Evolutionary conservation across 257 asterid species (phyloP), one percentile per base, ranked within the genome.

Genomic region (Solanum paucissectum): DNA sequence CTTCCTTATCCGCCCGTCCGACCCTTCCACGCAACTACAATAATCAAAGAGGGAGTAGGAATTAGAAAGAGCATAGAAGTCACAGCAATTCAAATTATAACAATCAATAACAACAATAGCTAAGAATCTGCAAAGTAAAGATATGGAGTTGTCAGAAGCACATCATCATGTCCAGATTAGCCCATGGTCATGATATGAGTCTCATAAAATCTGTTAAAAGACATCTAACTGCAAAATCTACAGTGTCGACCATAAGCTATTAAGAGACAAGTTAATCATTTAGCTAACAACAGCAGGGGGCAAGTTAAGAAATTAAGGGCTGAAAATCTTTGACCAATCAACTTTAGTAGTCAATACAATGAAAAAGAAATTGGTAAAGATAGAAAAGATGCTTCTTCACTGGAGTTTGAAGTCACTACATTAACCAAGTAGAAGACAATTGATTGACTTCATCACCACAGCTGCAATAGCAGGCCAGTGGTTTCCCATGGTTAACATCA

Each of bases 1-100:
- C 99, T 94, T 96, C 99, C 91, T 95, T 96, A 91, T 96, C 98
- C 64, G 99, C 98, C 88, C 98, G 96, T 89, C 99, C 99, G 86
- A 96, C 98, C 89, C 99, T 94, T 89, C 99, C 99, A 73, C 99
- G 99, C 92, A 96, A 91, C 99, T 96, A 91, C 49, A 76, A 87
- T 33, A 86, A 89, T 88, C 85, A 71, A 88, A 93, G 66, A 14
- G 77, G 12, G 66, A 9, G 40, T 27, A 29, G 21, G 71, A 46
- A 11, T 85, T 40, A 81, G 77, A 49, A 49, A 52, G 44, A 49
- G 38, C 32, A 82, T 49, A 36, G 36, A 82, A 82, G 86, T 82
- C 69, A 46, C 85, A 46, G 44, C 69, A 82, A 52, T 5, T 79
- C n/a, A 60, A n/a, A 29, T 49, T 82, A 33, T 20, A 82, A 49